Conservation (phyloP, 2,329 filamentous ascomycete genomes). For the Hirsutella minnesotensis region DNA sequence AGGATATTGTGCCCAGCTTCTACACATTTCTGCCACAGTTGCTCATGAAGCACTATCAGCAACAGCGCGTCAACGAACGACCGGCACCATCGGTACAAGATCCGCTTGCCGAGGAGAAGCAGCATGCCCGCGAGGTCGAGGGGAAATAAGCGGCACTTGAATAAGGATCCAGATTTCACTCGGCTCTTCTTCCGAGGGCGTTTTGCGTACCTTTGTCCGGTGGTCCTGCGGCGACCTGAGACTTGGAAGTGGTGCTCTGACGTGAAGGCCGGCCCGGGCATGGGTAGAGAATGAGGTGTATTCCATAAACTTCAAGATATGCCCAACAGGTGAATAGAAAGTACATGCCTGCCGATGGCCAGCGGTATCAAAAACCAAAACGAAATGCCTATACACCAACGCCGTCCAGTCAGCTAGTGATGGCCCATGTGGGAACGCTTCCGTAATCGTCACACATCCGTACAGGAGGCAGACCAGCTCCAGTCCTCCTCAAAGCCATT, state of each 20-base stretch:
- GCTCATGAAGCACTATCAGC: conserved; percentile 55
- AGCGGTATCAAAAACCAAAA: background rate
- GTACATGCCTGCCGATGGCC: background rate
- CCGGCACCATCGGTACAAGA: conserved; percentile 32
- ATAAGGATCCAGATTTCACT: too few relatives aligned
- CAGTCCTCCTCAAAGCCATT: too few relatives aligned
- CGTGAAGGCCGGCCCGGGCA: too few relatives aligned
- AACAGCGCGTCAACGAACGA: conserved; percentile 33
- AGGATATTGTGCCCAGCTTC: conserved; percentile 46
- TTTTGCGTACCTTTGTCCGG: too few relatives aligned
- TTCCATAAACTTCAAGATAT: too few relatives aligned
- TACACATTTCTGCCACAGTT: conserved; percentile 56
- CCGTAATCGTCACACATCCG: background rate
- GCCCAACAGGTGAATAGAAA: background rate
- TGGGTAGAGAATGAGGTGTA: too few relatives aligned
- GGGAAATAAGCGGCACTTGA: conserved; percentile 6
- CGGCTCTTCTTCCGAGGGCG: too few relatives aligned
- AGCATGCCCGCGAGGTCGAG: conserved; percentile 10
- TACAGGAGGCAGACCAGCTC: background rate
- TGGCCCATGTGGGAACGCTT: background rate
- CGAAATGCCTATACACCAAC: background rate
- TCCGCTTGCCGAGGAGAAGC: conserved; percentile 15
- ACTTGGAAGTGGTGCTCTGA: too few relatives aligned
- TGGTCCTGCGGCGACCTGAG: too few relatives aligned
- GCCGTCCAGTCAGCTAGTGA: background rate